These are phyloP conservation scores for Entonaema liquescens DNA, from an alignment of 495 filamentous ascomycete species.

Conservation along the genomic window DNA sequence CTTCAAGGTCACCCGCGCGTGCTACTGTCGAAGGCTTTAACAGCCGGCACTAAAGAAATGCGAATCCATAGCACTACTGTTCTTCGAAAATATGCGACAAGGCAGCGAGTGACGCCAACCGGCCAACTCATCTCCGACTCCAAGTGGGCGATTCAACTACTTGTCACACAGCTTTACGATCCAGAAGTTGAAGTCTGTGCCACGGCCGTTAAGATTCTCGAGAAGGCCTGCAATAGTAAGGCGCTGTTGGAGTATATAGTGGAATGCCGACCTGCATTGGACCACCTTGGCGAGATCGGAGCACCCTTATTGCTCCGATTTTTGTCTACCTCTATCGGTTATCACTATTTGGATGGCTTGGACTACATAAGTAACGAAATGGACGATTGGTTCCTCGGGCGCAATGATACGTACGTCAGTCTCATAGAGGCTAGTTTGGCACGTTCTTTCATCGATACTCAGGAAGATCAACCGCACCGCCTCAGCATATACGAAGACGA, in stretches of 20 bases:
- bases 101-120: slow-evolving; percentile 49
- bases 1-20: slow-evolving; percentile 87
- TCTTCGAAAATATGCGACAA: slow-evolving; percentile 80
- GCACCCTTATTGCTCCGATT: slow-evolving; percentile 93
- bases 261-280: slow-evolving; percentile 92
- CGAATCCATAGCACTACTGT: slow-evolving; percentile 85
- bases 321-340: slow-evolving; percentile 92
- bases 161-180: slow-evolving; percentile 97
- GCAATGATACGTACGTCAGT: slow-evolving; percentile 92
- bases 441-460: slow-evolving; percentile 77
- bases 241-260: slow-evolving; percentile 93
- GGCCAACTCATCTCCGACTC: slow-evolving; percentile 59
- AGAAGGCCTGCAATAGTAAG: slow-evolving; percentile 94
- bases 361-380: slow-evolving; percentile 99
- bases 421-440: slow-evolving; percentile 97
- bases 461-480: slow-evolving; percentile 61
- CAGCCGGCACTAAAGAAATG: slow-evolving; percentile 88
- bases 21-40: slow-evolving; percentile 90
- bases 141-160: slow-evolving; percentile 94
- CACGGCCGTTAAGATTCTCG: slow-evolving; percentile 92
- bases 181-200: slow-evolving; percentile 96
- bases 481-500: slow-evolving; percentile 64
- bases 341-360: slow-evolving; percentile 94
- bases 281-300: slow-evolving; percentile 96
- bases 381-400: slow-evolving; percentile 98